These are phyloP conservation scores for Aspergillus wentii DNA, from an alignment of 495 filamentous ascomycete genomes.

Conservation along the genomic window DNA sequence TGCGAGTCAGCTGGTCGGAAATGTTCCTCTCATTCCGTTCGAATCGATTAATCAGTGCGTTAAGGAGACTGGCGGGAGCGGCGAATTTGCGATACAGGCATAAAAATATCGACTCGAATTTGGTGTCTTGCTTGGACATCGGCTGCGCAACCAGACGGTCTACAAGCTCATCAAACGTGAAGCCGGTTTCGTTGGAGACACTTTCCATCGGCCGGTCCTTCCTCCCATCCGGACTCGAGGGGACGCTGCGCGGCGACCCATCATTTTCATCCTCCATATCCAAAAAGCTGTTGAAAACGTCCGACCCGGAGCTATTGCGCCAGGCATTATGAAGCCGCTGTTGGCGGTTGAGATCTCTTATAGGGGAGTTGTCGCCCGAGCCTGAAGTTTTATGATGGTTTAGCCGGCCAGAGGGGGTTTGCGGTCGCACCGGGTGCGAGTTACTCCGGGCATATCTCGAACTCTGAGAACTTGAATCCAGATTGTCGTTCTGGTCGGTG, in stretches of 20 bases:
- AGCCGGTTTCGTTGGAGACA: slow-evolving; percentile 46
- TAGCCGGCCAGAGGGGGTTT: slow-evolving; percentile 31
- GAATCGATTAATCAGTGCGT: slow-evolving; percentile 68
- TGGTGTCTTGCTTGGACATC: slow-evolving; percentile 78
- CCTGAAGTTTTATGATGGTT: slow-evolving; percentile 29
- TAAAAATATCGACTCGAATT: slow-evolving; percentile 81
- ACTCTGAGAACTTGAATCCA: slow-evolving; percentile 29
- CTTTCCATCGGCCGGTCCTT: slow-evolving; percentile 33
- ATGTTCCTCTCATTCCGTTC: slow-evolving; percentile 60
- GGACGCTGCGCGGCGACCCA: slow-evolving; percentile 22
- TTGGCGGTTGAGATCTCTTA: slow-evolving; percentile 26
- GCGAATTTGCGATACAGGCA: slow-evolving; percentile 96
- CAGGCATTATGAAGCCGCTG: slow-evolving; percentile 33
- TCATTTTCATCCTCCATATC: slow-evolving; percentile 45
- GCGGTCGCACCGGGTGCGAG: slow-evolving; percentile 40
- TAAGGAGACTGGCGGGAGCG: slow-evolving; percentile 69
- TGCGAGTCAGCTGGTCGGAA: slow-evolving; percentile 59
- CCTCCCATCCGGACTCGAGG: slow-evolving; percentile 25
- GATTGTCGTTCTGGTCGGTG: slow-evolving; percentile 26
- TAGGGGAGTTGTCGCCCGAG: slow-evolving; percentile 23
- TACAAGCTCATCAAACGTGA: slow-evolving; percentile 82
- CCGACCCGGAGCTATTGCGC: slow-evolving; percentile 38
- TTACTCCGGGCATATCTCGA: slow-evolving; percentile 43
- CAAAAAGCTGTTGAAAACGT: slow-evolving; percentile 41
- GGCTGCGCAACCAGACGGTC: slow-evolving; percentile 76